phyloP scores from a whole-genome alignment of 1,139 yeast species.

The Candida sp. region DNA sequence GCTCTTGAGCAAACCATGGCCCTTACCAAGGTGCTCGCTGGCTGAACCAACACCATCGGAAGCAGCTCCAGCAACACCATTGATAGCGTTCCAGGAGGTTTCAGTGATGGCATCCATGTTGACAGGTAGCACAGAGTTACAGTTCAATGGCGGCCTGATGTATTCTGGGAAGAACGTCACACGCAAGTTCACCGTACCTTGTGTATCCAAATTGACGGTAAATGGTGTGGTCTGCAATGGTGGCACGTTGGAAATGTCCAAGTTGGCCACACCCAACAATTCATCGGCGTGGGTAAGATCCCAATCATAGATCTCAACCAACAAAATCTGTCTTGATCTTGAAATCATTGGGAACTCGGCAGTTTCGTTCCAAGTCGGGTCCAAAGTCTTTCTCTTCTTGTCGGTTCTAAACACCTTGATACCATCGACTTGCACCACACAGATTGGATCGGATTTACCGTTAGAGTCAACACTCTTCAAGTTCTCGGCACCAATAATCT shows the following conservation, averaged over 20 bases:
- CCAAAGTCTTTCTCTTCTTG: conserved; percentile 64
- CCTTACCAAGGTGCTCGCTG: conserved; percentile 50
- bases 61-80: conserved; percentile 46
- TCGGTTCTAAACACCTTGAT: conserved; percentile 59
- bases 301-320: conserved; percentile 70
- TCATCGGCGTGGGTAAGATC: conserved; percentile 75
- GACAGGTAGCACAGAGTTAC: conserved; percentile 43
- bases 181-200: conserved; percentile 58
- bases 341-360: conserved; percentile 64
- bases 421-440: conserved; percentile 56
- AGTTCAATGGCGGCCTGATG: conserved; percentile 58
- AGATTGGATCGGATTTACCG: conserved; percentile 79
- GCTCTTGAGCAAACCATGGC: conserved; percentile 44
- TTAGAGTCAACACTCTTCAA: conserved; percentile 65
- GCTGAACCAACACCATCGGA: conserved; percentile 43
- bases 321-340: conserved; percentile 55
- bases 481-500: conserved; percentile 56
- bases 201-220: conserved; percentile 56
- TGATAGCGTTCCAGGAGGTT: conserved; percentile 52
- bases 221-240: conserved; percentile 50
- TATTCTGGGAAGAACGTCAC: conserved; percentile 70
- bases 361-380: conserved; percentile 73
- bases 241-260: conserved; percentile 54
- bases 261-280: conserved; percentile 52
- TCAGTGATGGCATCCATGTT: conserved; percentile 45